phyloP scores from a whole-genome alignment of 148 eudicot species.

The Chenopodium formosanum region DNA sequence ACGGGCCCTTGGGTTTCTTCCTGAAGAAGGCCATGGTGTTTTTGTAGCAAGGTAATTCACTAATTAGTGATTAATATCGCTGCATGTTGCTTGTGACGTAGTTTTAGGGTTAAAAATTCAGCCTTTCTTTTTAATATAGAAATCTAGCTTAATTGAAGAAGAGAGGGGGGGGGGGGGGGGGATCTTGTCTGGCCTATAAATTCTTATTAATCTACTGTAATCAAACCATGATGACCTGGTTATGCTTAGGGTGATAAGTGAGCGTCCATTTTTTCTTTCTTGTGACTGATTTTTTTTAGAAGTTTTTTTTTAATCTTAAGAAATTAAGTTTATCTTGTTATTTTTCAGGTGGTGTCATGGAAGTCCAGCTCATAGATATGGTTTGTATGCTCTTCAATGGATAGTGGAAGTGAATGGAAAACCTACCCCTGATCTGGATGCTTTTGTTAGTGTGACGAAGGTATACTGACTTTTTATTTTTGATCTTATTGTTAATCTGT shows the following conservation, averaged over 20 bases:
- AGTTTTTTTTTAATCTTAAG: neutral
- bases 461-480: conserved; percentile 28
- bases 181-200: neutral
- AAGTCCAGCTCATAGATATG: conserved; percentile 87
- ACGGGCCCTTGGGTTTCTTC: conserved; percentile 93
- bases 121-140: neutral
- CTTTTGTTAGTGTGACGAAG: conserved; percentile 83
- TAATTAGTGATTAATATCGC: neutral
- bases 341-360: conserved; percentile 88
- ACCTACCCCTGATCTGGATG: conserved; percentile 86
- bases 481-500: neutral
- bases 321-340: neutral
- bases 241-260: neutral
- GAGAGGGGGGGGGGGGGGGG: no score
- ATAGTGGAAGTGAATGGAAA: conserved; percentile 93
- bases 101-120: neutral
- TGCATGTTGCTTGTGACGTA: neutral
- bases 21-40: conserved; percentile 96
- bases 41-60: conserved; percentile 69
- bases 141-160: neutral
- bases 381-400: conserved; percentile 93
- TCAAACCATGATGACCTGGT: neutral
- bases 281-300: neutral
- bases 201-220: neutral
- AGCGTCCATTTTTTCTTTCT: neutral